Base-by-base conservation (phyloP, 257 asterid genomes). In the Plectranthus barbatus region DNA sequence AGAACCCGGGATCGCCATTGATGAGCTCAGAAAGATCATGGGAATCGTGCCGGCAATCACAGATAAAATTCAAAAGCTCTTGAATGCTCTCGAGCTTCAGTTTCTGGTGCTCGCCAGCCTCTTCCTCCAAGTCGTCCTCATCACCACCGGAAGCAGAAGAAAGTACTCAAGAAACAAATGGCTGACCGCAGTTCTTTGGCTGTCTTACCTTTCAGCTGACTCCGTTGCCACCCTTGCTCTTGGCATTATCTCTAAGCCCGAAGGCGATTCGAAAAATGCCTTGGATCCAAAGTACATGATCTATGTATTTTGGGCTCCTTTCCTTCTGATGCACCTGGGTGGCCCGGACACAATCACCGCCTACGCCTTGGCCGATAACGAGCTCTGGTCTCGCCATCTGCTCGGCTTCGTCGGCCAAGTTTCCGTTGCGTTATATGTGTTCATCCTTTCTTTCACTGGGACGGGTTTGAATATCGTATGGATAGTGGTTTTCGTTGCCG, bases 331-430 rank as follows among this genome's bases (percentile, higher is more conserved):
- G 45, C 83, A 78, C 69, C 78, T 78, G 5, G 80, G 83, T 13
- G 80, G 83, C 5, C 83, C 83, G 0, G 73, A 78, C 53, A 74
- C 74, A 19, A 78, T 78, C 64, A 78, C 83, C 10, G 80, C 80
- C 39, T 74, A 71, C 51, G 71, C 83, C 12, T 12, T 78, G 70
- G 83, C 73, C 20, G 83, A 78, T 9, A 78, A 78, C 17, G 77
- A 78, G 68, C 74, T 78, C 41, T 74, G 83, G 83, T 36, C 58
- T 0, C 50, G 80, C 15, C 83, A 74, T 20, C 12, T 60, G 13
- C 80, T 78, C 5, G 70, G 67, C 7, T 51, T 74, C 7, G 0
- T 68, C 6, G 69, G 72, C 70, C 80, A 78, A 46, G 66, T 64
- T 1, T 4, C 6, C 4, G 52, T 74, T 34, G 56, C 82, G 5